Percentiles rank a stretch among this genome's conserved stretches.
These are phyloP conservation scores for Austropuccinia psidii DNA, from an alignment of 1,284 basidiomycete species.

Conservation along the genomic window DNA sequence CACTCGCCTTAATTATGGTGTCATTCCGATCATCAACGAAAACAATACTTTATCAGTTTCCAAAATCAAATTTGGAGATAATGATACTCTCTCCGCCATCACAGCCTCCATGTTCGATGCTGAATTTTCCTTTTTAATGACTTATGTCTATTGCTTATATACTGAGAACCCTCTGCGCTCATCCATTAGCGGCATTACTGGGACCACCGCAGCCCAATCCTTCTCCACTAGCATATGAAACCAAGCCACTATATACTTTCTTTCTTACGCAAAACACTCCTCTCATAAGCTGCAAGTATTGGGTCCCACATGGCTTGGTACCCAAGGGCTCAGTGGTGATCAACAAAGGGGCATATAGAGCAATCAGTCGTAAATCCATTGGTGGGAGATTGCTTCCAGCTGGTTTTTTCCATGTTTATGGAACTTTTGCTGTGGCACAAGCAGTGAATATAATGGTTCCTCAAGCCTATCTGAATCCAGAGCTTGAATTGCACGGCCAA, in stretches of 20 bases:
- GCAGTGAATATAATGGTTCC: constrained; percentile 69
- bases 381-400: constrained; percentile 84
- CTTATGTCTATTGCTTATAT: constrained; percentile 93
- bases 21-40: constrained; percentile 90
- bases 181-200: neutral
- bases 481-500: neutral
- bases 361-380: constrained; percentile 72
- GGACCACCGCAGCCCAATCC: neutral
- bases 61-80: constrained; percentile 99
- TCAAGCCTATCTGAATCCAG: neutral
- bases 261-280: constrained; percentile 5
- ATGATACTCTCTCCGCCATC: constrained; percentile 94
- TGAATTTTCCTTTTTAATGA: constrained; percentile 91
- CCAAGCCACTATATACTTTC: constrained; percentile 6
- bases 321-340: constrained; percentile 81
- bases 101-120: constrained; percentile 95
- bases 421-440: constrained; percentile 86
- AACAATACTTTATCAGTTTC: constrained; percentile 68
- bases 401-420: constrained; percentile 77
- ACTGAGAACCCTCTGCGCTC: constrained; percentile 91
- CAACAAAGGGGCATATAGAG: constrained; percentile 77
- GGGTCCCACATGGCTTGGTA: constrained; percentile 86
- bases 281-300: constrained; percentile 62
- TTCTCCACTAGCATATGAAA: neutral
- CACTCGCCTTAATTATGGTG: constrained; percentile 77